A percentile compares a stretch with the other conserved stretches of the same genome.
Conservation (phyloP, 2,329 filamentous ascomycete genomes). For the Cladosporium oxysporum region DNA sequence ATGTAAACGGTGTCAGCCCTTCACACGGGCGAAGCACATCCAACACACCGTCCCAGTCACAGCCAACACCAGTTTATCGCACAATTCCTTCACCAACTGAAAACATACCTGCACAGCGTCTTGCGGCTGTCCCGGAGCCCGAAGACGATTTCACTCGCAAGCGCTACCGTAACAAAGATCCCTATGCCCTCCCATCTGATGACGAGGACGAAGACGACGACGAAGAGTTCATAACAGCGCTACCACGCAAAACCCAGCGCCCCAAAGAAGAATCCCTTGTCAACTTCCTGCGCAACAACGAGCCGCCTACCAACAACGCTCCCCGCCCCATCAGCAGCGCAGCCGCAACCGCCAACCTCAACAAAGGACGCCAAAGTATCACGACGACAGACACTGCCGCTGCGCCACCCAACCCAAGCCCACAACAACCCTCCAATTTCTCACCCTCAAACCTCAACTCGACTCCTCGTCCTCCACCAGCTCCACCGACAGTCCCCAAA, state of each 20-base stretch:
- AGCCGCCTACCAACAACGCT: conserved; percentile 54
- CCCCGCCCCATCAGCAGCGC: conserved; percentile 20
- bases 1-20: not conserved
- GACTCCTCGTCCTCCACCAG: conserved; percentile 20
- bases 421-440: conserved; percentile 8
- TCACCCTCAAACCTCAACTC: conserved; percentile 1
- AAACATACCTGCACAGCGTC: not conserved
- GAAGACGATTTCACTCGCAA: conserved; percentile 64
- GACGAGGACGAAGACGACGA: conserved; percentile 58
- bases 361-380: conserved; percentile 25
- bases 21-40: not conserved
- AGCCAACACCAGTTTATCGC: conserved; percentile 4
- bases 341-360: conserved; percentile 22
- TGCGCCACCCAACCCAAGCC: conserved; percentile 10
- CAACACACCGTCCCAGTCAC: not conserved
- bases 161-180: conserved; percentile 77
- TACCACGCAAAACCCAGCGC: conserved; percentile 41
- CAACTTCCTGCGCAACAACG: conserved; percentile 71
- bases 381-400: conserved; percentile 15
- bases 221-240: conserved; percentile 48
- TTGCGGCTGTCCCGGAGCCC: not conserved
- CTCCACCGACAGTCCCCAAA: conserved; percentile 10
- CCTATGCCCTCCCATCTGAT: conserved; percentile 80
- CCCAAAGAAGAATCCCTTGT: conserved; percentile 65
- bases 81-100: not conserved